phyloP scores from a whole-genome alignment of 1,284 basidiomycete species.

The Malassezia cuniculi region DNA sequence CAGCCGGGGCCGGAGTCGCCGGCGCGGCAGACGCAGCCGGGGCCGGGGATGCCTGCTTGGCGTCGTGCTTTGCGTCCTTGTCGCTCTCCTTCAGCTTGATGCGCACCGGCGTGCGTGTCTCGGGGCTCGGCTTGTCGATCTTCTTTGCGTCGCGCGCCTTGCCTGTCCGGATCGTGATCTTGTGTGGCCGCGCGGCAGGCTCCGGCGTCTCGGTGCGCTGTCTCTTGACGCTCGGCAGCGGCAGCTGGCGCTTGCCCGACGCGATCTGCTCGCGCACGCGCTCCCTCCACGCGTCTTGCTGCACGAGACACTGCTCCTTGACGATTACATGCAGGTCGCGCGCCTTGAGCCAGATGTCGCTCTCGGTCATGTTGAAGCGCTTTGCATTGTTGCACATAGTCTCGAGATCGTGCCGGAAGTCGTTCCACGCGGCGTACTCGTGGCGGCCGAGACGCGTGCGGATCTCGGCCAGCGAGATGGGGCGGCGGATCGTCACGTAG shows the following conservation, averaged over 20 bases:
- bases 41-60: no score
- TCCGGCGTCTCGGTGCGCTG: not conserved
- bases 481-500: conserved; percentile 69
- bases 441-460: conserved; percentile 55
- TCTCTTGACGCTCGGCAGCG: not conserved
- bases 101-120: no score
- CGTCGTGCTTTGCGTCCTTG: no score
- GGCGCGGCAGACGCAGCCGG: no score
- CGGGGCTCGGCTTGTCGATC: no score
- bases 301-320: conserved; percentile 16
- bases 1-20: conserved; percentile 4
- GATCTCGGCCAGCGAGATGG: conserved; percentile 75
- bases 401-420: conserved; percentile 67
- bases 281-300: conserved; percentile 6
- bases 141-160: no score
- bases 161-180: conserved; percentile 13
- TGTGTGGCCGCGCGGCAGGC: not conserved
- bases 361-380: conserved; percentile 73
- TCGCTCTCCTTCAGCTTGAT: no score
- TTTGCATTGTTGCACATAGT: conserved; percentile 80
- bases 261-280: not conserved
- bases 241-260: not conserved
- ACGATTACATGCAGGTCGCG: conserved; percentile 53
- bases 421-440: conserved; percentile 57
- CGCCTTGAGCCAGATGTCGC: conserved; percentile 71